Evolutionary conservation across 805 yeast genomes (phyloP).

Genomic region (Schizosaccharomyces octosporus): DNA sequence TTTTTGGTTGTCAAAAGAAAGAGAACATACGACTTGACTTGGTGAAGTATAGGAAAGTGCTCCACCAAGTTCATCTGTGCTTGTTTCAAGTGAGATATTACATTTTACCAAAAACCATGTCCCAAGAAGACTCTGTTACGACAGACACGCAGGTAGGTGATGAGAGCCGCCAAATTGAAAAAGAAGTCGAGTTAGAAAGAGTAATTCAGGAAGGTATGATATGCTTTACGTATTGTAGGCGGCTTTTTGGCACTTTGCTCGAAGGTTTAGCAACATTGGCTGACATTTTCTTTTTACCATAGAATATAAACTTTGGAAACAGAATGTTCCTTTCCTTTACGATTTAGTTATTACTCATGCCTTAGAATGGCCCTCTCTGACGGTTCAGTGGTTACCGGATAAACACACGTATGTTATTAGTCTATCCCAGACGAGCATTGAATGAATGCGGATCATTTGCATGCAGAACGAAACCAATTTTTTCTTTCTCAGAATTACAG

Average conservation of each 20-base stretch:
- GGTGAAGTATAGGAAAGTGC: no score
- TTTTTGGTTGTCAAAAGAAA: not conserved
- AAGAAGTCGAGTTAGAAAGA: not conserved
- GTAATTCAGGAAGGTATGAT: not conserved
- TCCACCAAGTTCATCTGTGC: no score
- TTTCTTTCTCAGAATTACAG: no score
- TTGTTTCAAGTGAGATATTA: no score
- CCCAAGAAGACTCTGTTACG: not conserved
- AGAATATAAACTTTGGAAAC: constrained; percentile 36
- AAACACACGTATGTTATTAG: constrained; percentile 11
- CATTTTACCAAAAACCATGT: no score
- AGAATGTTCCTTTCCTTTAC: constrained; percentile 32
- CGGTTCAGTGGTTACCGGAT: constrained; percentile 42
- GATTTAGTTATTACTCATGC: constrained; percentile 27
- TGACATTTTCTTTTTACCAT: constrained; percentile 1
- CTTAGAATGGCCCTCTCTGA: constrained; percentile 39
- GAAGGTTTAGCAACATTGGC: not conserved
- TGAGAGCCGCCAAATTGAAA: not conserved
- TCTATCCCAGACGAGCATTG: no score
- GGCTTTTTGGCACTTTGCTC: not conserved
- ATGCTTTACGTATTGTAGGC: not conserved
- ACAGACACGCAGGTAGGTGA: not conserved
- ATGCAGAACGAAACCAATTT: no score
- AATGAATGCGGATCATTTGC: no score
- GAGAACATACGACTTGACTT: no score